Base-by-base conservation (phyloP, 2,329 filamentous ascomycete genomes). In the Fusarium incarnatum region DNA sequence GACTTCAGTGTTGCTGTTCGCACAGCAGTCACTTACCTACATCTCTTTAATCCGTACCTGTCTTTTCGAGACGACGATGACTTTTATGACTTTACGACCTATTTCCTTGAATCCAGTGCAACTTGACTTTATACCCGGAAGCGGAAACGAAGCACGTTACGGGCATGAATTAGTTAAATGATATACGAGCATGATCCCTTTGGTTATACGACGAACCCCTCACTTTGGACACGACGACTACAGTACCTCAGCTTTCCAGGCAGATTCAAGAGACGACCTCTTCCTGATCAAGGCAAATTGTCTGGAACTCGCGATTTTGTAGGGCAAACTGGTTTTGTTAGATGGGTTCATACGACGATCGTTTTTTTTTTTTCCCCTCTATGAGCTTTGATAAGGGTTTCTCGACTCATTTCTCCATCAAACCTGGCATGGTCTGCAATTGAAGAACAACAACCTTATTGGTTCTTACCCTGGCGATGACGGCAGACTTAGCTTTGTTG, bases 1-100 rank as follows among this genome's bases (percentile, higher is more conserved):
- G 34, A 11, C 15, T 23, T 12, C 11, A 48, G 28, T 25, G 28
- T 25, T 11, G 40, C n/a, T 32, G n/a, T 28, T 18, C 15, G 13
- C 15, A 25, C 27, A 47, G 59, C 27, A 28, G 15, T 27, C 4
- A n/a, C 11, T 27, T 27, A 7, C 18, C 22, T 8, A 8, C 6
- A 23, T 9, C 8, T 34, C n/a, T 42, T 50, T 20, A 42, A 42
- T 44, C 13, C 25, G 11, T 18, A 52, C n/a, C 18, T 11, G 42
- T 52, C 55, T 52, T 55, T 62, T 22, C 32, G 22, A 58, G 47
- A 65, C 64, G 69, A 60, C 64, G 73, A 75, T 64, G 63, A 75
- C 44, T 59, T 56, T 74, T 49, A 76, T 52, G 74, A 75, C 45
- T 34, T 70, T 68, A 74, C 59, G 72, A 75, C 61, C 54, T 61